phyloP scores from a whole-genome alignment of 441 rosid species.

The Arabidopsis hybrid region DNA sequence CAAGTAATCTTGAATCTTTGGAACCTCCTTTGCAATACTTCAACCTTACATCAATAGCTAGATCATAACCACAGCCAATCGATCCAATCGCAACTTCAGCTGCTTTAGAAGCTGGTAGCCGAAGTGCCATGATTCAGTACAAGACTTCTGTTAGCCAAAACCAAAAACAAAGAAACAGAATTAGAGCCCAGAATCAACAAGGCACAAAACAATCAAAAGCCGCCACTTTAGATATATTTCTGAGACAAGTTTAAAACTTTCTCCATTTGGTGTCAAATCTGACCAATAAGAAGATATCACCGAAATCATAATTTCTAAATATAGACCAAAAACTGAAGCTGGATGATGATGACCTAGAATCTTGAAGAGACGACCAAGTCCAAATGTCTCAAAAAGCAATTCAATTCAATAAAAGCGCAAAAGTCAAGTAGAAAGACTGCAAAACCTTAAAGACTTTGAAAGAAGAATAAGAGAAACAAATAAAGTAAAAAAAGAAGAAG shows the following conservation, averaged over 20 bases:
- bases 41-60: constrained; percentile 79
- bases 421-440: background rate
- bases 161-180: constrained; percentile 27
- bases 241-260: too few relatives aligned
- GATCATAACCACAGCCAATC: constrained; percentile 88
- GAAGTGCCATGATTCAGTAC: constrained; percentile 72
- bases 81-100: constrained; percentile 89
- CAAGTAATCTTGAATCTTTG: constrained; percentile 61
- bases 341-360: constrained; percentile 3
- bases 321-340: constrained; percentile 10
- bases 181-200: constrained; percentile 22
- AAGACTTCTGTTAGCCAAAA: constrained; percentile 39
- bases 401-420: background rate
- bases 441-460: constrained; percentile 1
- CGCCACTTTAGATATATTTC: too few relatives aligned
- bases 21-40: constrained; percentile 76
- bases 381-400: background rate
- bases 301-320: constrained; percentile 2
- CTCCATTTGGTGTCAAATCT: constrained; percentile 15
- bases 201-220: constrained; percentile 27
- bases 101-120: constrained; percentile 76
- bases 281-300: background rate
- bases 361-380: constrained; percentile 12
- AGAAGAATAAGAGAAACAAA: background rate
- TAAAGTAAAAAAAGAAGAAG: background rate